Evolutionary conservation across 2,329 filamentous ascomycete species (phyloP).

Genomic region (Lanzia echinophila): DNA sequence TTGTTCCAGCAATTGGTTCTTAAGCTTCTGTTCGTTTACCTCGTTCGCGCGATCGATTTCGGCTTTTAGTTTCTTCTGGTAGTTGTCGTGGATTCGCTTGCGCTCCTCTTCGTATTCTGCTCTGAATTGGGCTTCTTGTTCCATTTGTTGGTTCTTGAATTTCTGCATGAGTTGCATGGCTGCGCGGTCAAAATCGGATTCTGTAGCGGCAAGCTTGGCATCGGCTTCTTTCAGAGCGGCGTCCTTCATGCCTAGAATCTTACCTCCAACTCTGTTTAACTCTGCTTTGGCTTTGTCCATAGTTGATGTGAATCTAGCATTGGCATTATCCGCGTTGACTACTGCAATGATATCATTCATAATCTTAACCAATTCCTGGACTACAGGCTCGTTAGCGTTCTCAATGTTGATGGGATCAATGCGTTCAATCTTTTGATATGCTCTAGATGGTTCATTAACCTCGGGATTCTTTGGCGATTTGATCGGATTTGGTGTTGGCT

Average conservation of each 20-base stretch:
- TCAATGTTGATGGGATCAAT: conserved; percentile 74
- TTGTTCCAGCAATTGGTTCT: conserved; percentile 85
- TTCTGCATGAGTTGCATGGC: conserved; percentile 81
- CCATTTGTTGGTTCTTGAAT: conserved; percentile 75
- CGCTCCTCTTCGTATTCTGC: conserved; percentile 86
- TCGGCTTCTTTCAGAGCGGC: conserved; percentile 71
- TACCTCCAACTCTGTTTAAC: conserved; percentile 67
- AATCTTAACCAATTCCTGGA: conserved; percentile 90
- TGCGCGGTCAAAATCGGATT: conserved; percentile 77
- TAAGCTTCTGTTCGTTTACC: conserved; percentile 73
- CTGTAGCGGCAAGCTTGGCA: conserved; percentile 49
- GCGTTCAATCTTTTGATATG: conserved; percentile 53
- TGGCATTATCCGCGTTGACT: conserved; percentile 78
- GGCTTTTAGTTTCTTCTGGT: conserved; percentile 71
- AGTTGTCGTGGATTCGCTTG: conserved; percentile 67
- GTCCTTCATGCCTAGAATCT: conserved; percentile 66
- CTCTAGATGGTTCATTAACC: conserved; percentile 58
- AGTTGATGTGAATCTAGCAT: conserved; percentile 68
- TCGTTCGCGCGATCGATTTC: conserved; percentile 74
- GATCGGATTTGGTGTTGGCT: conserved; percentile 20
- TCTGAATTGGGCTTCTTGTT: conserved; percentile 76
- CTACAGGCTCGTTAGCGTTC: conserved; percentile 74
- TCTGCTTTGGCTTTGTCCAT: conserved; percentile 83
- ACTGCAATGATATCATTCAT: conserved; percentile 94
- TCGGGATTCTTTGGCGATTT: conserved; percentile 44